Evolutionary conservation across 2,329 filamentous ascomycete genomes (phyloP), one percentile per base, ranked within the genome.

Genomic region (Lasiodiplodia sp.): DNA sequence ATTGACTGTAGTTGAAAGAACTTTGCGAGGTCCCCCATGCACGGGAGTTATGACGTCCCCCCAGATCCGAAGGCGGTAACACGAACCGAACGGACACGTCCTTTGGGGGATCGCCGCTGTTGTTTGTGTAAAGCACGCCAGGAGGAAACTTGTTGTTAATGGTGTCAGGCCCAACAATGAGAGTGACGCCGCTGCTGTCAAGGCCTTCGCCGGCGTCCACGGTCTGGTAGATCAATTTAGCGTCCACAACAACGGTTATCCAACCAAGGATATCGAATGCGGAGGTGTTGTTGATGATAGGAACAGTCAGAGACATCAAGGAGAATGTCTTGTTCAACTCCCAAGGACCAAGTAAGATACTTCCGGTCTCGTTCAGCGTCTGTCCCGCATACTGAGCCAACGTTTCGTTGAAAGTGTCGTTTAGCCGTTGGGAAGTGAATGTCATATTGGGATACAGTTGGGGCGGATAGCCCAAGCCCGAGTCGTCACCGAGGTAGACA

Each of bases 401-500:
- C 4, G 77, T 78, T 4, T 72, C 69, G 12, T 76, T 76, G 62
- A 76, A 77, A 11, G 79, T 80, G 51, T 60, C 72, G 71, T 81
- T 79, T 58, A 77, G 69, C 1, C 71, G 69, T 14, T 78, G 77
- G 1, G 78, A 70, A 14, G 76, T 73, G 74, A 92, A 93, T 0
- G 90, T 92, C 69, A 97, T 86, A 73, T 94, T 94, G 0, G 94
- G 94, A 75, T 93, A 97, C 2, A 97, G 85, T 2, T 80, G 78
- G 0, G 89, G 83, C 12, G 93, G 92, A 72, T 91, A 96, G 49
- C 92, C 93, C n/a, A 84, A 79, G 2, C 65, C 70, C 0, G 4
- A 7, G 28, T 68, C 34, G 71, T 93, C 87, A 60, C 91, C 89
- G 18, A 97, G 83, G 72, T 89, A 90, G 0, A 66, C 66, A 3